Conservation (phyloP, 768 basidiomycete species). For the Termitomyces sp. region DNA sequence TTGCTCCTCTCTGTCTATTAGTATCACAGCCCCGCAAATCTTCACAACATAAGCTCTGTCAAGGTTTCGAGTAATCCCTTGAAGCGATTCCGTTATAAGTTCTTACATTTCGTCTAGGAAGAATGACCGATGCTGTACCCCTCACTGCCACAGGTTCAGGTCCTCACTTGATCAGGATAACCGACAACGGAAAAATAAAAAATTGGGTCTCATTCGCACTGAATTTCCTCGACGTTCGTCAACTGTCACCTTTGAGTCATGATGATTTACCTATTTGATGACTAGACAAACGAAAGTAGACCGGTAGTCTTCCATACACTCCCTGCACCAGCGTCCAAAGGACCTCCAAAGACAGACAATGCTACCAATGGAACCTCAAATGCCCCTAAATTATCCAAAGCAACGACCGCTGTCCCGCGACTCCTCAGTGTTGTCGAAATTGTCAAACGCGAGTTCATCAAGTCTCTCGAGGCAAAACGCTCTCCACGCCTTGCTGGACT, state of each 20-base stretch:
- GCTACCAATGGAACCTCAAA: background rate
- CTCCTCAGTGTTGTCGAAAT: slow-evolving; percentile 81
- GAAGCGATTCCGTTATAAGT: background rate
- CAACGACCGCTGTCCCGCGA: slow-evolving; percentile 48
- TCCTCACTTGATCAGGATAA: slow-evolving; percentile 45
- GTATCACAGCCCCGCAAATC: background rate
- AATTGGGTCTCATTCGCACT: slow-evolving; percentile 52
- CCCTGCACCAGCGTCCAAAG: slow-evolving; percentile 27
- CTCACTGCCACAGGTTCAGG: background rate
- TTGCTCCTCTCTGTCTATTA: background rate
- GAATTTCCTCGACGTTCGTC: slow-evolving; percentile 47
- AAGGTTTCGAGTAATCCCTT: background rate
- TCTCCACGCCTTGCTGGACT: slow-evolving; percentile 49
- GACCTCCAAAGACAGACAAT: slow-evolving; percentile 3
- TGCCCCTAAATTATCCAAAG: slow-evolving; percentile 21
- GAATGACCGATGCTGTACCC: background rate
- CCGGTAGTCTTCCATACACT: slow-evolving; percentile 60
- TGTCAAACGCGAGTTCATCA: slow-evolving; percentile 77
- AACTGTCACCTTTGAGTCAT: background rate
- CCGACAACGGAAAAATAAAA: slow-evolving; percentile 51
- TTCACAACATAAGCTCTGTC: background rate
- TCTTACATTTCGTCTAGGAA: background rate
- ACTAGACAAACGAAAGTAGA: slow-evolving; percentile 43
- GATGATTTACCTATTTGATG: background rate
- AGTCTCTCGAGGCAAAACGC: slow-evolving; percentile 39